Evolutionary conservation across 257 asterid genomes (phyloP), one percentile per base, ranked within the genome.

Genomic region (Rauvolfia tetraphylla): DNA sequence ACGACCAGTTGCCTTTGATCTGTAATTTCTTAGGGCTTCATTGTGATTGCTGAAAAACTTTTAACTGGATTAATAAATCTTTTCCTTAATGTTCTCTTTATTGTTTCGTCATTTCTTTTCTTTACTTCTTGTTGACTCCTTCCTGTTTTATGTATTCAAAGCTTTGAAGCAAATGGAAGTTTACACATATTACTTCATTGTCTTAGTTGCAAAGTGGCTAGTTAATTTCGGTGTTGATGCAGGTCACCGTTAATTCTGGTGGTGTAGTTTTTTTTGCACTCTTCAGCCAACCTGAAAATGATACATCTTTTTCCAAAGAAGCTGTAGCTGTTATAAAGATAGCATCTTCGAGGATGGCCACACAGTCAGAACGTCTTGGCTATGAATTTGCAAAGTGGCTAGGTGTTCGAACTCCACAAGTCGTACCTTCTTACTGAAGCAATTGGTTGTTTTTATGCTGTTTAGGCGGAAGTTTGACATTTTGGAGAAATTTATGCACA

Each of bases 171-270:
- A 62, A 18, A 20, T 56, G 17, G 27, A 58, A 59, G 76, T 69
- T 46, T 61, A 68, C 48, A 56, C 65, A 46, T 36, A 48, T 76
- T 56, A 66, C 76, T 73, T 7, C 7, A 68, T 79, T 79, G 76
- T 68, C 78, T 80, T 74, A 72, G 78, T 46, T 41, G 48, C 66
- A 41, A 41, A 41, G 46, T 41, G 8, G 79, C 78, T 83, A 78
- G 46, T 72, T 73, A 33, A 46, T 76, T 71, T 54, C 68, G 73
- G 56, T 74, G 78, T 72, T 81, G 74, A 77, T 65, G 71, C 88
- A 95, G 99, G 97, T 95, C 81, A 95, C 98, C 73, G 99, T 95
- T 76, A 95, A 95, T 91, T 95, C 99, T 29, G 99, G 99, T 17
- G 99, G 98, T 73, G 97, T 95, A 42, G 98, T 95, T 49, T 95